Evolutionary conservation across 495 filamentous ascomycete species (phyloP), one percentile per base, ranked within the genome.

Genomic region (Xylaria castorea): DNA sequence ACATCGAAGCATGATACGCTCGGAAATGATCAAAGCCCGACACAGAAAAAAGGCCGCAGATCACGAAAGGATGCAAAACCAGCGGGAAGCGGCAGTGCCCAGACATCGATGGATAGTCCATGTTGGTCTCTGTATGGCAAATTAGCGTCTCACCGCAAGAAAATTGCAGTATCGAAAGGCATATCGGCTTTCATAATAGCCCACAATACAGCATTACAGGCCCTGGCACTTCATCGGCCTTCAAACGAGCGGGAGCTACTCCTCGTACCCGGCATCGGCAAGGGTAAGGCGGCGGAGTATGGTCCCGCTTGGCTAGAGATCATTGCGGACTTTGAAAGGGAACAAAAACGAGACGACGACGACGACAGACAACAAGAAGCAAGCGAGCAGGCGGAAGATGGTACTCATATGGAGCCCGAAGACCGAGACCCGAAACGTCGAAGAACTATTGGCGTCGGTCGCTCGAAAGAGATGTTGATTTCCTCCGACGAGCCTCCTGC

Each of bases 231-330:
- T 27, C 3, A 51, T 5, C 70, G 73, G 30, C 75, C 73, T 25
- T 68, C 73, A n/a, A 73, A 61, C 22, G 25, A 68, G 11, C 5
- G 36, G 20, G 70, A 76, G 30, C 70, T 76, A 64, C 61, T 73
- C 22, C 42, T 25, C 3, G 36, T 76, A 7, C 42, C 32, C 1
- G 73, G 67, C n/a, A 25, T 71, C 22, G 61, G 62, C 1, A 40
- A 51, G 5, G 14, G 4, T 6, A 64, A 73, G 48, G 62, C 22
- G 57, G 22, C 18, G 12, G 9, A 64, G 11, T 68, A 73, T 25
- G 73, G 73, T 5, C 14, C 44, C 1, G 55, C 38, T 1, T 73
- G 75, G 75, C 63, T 76, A 20, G 25, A 50, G 40, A 72, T 74
- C 30, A 76, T 76, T 22, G 44, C 72, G 38, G 16, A 22, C 2